Conservation (phyloP, 768 basidiomycete genomes). For the Chalciporus piperatus region DNA sequence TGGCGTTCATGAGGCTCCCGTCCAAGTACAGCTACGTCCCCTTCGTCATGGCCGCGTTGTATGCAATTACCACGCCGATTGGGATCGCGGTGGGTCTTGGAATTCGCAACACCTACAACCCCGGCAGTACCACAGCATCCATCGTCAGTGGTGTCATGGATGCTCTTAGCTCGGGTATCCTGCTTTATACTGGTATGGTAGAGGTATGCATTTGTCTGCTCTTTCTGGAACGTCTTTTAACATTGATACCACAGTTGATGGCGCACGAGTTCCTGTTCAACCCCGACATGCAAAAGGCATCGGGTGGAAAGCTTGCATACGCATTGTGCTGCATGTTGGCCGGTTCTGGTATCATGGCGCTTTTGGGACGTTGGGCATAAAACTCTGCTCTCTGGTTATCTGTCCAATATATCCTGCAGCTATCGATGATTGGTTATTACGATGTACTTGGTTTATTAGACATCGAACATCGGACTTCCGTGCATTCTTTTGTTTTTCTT, state of each 20-base stretch:
- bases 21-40: constrained; percentile 55
- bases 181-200: constrained; percentile 84
- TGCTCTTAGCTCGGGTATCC: constrained; percentile 80
- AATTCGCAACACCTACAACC: constrained; percentile 76
- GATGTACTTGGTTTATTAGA: neutral
- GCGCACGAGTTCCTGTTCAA: constrained; percentile 96
- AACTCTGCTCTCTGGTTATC: neutral
- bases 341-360: constrained; percentile 86
- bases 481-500: too few relatives aligned
- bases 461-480: too few relatives aligned
- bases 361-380: constrained; percentile 88
- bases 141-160: constrained; percentile 87
- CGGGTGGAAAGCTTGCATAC: constrained; percentile 63
- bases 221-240: constrained; percentile 1
- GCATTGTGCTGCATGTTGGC: constrained; percentile 75
- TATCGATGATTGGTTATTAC: neutral
- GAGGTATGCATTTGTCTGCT: constrained; percentile 45
- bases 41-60: constrained; percentile 56
- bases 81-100: constrained; percentile 87
- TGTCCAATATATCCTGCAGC: neutral
- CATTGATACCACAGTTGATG: constrained; percentile 53
- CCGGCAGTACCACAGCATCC: constrained; percentile 66
- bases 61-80: constrained; percentile 78
- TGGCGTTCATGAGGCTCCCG: constrained; percentile 72
- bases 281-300: constrained; percentile 75